A percentile compares a stretch with the other conserved stretches of the same genome.
phyloP scores from a whole-genome alignment of 2,329 filamentous ascomycete genomes.

The Chaetothyriales sp. region DNA sequence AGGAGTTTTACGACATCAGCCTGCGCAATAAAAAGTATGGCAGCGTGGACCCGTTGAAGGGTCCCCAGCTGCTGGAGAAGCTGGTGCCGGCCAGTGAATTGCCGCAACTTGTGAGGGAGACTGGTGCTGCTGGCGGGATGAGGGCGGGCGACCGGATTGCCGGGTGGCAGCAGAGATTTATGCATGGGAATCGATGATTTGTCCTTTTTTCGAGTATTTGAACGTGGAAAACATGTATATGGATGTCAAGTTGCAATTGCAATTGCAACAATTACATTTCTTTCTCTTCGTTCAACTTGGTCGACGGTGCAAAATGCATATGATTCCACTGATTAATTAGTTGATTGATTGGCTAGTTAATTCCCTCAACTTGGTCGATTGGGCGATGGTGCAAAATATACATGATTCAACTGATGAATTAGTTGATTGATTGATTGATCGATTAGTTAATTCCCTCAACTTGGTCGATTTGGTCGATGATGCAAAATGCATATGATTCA shows the following conservation, averaged over 20 bases:
- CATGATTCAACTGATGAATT: no score
- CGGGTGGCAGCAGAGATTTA: conserved; percentile 16
- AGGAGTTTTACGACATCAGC: conserved; percentile 90
- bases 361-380: no score
- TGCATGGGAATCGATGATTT: conserved; percentile 6
- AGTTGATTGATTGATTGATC: no score
- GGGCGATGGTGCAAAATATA: no score
- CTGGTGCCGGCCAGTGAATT: conserved; percentile 8
- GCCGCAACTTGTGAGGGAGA: not conserved
- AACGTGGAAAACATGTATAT: no score
- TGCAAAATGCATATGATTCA: not conserved
- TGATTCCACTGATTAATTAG: not conserved
- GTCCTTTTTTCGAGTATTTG: not conserved
- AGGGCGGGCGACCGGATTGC: conserved; percentile 37
- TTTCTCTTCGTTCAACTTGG: not conserved
- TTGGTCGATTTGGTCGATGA: not conserved
- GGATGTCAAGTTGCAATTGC: no score
- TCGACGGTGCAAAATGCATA: not conserved
- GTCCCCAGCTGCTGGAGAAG: conserved; percentile 85
- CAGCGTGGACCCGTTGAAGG: conserved; percentile 80
- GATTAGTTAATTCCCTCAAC: no score
- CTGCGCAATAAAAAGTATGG: conserved; percentile 87
- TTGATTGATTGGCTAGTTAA: no score
- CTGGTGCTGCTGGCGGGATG: conserved; percentile 3
- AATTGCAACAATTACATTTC: not conserved